A percentile compares a stretch with the other conserved stretches of the same genome.
These are phyloP conservation scores for Canariomyces notabilis DNA, from an alignment of 2,329 filamentous ascomycete genomes.

Conservation along the genomic window DNA sequence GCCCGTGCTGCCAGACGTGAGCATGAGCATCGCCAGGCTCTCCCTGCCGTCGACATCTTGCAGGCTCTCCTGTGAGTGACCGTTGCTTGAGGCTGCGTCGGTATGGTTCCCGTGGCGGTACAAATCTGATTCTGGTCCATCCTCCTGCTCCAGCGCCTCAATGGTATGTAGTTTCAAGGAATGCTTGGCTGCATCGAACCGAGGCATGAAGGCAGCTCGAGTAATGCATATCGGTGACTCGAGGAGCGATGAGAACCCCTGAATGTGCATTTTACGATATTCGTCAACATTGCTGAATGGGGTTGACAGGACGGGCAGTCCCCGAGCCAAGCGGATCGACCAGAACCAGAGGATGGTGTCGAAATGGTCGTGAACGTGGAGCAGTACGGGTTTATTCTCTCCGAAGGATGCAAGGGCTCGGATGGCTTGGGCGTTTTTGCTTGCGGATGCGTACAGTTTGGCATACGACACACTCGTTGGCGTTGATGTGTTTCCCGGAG, in stretches of 20 bases:
- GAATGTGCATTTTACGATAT: slow-evolving; percentile 18
- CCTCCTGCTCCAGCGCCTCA: not conserved
- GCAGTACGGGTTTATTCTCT: slow-evolving; percentile 13
- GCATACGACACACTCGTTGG: too few relatives aligned
- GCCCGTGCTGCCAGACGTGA: slow-evolving; percentile 50
- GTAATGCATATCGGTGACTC: slow-evolving; percentile 21
- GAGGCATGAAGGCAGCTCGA: not conserved
- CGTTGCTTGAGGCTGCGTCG: not conserved
- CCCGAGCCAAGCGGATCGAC: slow-evolving; percentile 20
- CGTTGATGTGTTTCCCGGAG: too few relatives aligned
- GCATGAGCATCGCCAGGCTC: slow-evolving; percentile 37
- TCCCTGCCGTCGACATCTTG: too few relatives aligned
- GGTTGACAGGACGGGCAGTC: slow-evolving; percentile 12
- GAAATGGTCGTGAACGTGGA: slow-evolving; percentile 24
- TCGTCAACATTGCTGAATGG: slow-evolving; percentile 20
- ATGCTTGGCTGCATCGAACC: slow-evolving; percentile 6
- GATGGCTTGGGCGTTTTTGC: too few relatives aligned
- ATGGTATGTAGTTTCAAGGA: not conserved
- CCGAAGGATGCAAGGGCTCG: too few relatives aligned
- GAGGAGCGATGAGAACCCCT: not conserved
- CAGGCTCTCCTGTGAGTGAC: too few relatives aligned
- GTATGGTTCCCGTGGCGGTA: not conserved
- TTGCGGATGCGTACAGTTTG: too few relatives aligned
- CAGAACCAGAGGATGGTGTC: slow-evolving; percentile 28
- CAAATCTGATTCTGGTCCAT: too few relatives aligned